Base-by-base conservation (phyloP, 208 protist species). In the Leishmania amazonensis region DNA sequence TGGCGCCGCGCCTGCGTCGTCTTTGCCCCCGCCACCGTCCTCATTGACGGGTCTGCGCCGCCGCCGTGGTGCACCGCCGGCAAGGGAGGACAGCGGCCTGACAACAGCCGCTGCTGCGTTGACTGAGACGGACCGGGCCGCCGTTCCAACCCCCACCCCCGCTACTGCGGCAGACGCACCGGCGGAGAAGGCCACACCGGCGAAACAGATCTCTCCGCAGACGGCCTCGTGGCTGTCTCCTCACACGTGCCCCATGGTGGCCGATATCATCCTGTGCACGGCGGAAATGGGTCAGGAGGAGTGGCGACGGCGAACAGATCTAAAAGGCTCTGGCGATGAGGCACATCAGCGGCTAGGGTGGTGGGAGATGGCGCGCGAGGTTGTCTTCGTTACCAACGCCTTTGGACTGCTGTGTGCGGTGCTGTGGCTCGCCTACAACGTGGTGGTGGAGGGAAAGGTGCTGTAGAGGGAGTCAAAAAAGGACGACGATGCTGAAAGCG, bases 351-450 rank as follows among this genome's bases (percentile, higher is more conserved):
- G 40, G 60, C 67, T 38, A 1, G 78, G 80, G 77, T 85, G 84
- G 76, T 76, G 76, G 78, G 82, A 81, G 40, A 70, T 42, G 40
- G 15, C 45, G n/a, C 79, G 78, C 67, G 89, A 89, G 82, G 19
- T 83, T n/a, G 31, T 67, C 21, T 79, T 89, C 15, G 4, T 85
- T 8, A 1, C 85, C 24, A 94, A 94, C 67, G 85, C 87, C 24
- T 17, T 89, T 1, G 79, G 81, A 0, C 40, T 86, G 1, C 45
- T 90, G 31, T 77, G 76, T 54, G 82, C 73, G 28, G 87, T 89
- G 75, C 42, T 89, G n/a, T 90, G 81, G 83, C n/a, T 89, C 1
- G 71, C 76, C 49, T 87, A 85, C 77, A 84, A 86, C 76, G 77
- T 83, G 35, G 73, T 68, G 35, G 31, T 84, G 7, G 84, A 72